Evolutionary conservation across 2,329 filamentous ascomycete species (phyloP).

Genomic region (Stachybotrys elegans): DNA sequence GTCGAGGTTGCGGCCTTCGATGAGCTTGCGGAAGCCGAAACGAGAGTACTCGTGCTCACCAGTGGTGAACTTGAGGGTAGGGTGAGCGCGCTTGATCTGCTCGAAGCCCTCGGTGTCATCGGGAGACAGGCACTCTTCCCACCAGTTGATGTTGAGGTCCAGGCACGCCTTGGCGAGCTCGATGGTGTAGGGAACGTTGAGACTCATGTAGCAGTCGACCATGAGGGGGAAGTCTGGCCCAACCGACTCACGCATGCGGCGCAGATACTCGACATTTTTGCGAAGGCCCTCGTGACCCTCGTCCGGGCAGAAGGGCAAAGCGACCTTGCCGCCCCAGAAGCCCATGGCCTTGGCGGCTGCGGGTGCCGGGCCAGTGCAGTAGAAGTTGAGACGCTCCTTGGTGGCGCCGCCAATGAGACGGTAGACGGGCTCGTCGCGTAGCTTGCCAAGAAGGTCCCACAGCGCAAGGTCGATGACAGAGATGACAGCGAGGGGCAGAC

Average conservation of each 20-base stretch:
- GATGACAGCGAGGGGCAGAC: slow-evolving; percentile 83
- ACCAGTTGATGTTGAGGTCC: slow-evolving; percentile 90
- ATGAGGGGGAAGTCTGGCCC: slow-evolving; percentile 89
- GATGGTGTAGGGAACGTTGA: slow-evolving; percentile 90
- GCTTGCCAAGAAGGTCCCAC: slow-evolving; percentile 89
- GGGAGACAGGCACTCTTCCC: slow-evolving; percentile 88
- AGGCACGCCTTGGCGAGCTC: slow-evolving; percentile 80
- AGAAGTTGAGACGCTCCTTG: slow-evolving; percentile 77
- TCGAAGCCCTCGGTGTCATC: slow-evolving; percentile 91
- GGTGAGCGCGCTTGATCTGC: slow-evolving; percentile 85
- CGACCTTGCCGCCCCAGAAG: slow-evolving; percentile 87
- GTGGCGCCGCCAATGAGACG: slow-evolving; percentile 91
- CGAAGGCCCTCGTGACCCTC: slow-evolving; percentile 76
- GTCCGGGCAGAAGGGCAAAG: slow-evolving; percentile 82
- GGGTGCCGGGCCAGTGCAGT: slow-evolving; percentile 89
- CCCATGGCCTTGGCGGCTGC: slow-evolving; percentile 76
- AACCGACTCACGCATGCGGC: slow-evolving; percentile 76
- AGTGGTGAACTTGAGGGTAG: slow-evolving; percentile 87
- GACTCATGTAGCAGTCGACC: slow-evolving; percentile 96
- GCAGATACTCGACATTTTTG: slow-evolving; percentile 87
- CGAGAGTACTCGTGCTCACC: slow-evolving; percentile 94
- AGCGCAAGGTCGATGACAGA: slow-evolving; percentile 90
- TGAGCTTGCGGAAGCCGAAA: slow-evolving; percentile 90
- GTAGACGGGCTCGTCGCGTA: slow-evolving; percentile 89
- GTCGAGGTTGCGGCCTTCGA: slow-evolving; percentile 86